Evolutionary conservation across 805 yeast species (phyloP), one percentile per base, ranked within the genome.

Genomic region (Lipomyces sp.): DNA sequence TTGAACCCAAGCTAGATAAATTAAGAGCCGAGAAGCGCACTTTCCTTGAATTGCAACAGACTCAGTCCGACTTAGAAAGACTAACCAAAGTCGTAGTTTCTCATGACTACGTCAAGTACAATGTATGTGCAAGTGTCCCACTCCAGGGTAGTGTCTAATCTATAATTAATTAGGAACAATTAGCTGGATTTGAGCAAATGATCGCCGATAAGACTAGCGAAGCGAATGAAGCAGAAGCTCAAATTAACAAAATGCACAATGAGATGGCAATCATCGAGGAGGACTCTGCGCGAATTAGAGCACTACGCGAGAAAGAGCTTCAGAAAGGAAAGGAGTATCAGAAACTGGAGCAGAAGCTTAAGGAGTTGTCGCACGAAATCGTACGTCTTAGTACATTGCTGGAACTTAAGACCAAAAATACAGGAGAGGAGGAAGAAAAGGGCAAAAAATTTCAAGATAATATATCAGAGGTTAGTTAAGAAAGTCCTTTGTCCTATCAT

Each of bases 1-100:
- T 95, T 67, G 96, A 90, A 75, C 99, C 99, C 3, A 92, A 92
- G 75, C 81, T 95, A 60, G 93, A 89, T 64, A 88, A 88, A 73
- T 80, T 93, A 59, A 84, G 96, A 68, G 83, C 84, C 63, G 97
- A 94, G 73, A 94, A 92, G 78, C 85, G 95, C 73, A 81, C 86
- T 34, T 93, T 89, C 73, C 77, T 92, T 45, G 98, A 94, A 74
- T 93, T 84, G 76, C 98, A 94, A 78, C 92, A 90, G 64, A 85
- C 90, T 10, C 95, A 90, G 72, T 82, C 90, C 5, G 92, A 90
- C 72, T 80, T 90, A 66, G 98, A 94, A 76, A 87, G 88, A 54
- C 78, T 90, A 42, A 82, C 89, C 18, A 83, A 90, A 71, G 83
- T 91, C 0, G 90, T 92, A 1, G 87, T 88, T 59, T 93, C 97